A percentile compares a stretch with the other conserved stretches of the same genome.
Evolutionary conservation across 1,139 yeast genomes (phyloP).

Genomic region (Magnusiomyces sp.): DNA sequence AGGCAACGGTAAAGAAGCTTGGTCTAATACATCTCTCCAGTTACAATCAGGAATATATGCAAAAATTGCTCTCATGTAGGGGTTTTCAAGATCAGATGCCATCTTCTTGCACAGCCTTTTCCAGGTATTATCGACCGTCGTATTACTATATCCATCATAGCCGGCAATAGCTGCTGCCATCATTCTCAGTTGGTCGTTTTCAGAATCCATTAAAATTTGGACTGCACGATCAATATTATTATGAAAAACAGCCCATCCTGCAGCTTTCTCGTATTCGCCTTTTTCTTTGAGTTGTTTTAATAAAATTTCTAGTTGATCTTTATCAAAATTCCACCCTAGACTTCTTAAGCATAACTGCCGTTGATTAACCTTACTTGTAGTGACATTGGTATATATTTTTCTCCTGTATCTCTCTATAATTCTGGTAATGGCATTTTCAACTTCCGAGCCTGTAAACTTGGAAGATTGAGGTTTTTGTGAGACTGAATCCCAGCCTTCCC

Average conservation of each 20-base stretch:
- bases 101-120: slow-evolving; percentile 83
- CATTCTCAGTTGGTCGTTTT: slow-evolving; percentile 54
- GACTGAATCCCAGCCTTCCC: slow-evolving; percentile 72
- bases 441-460: slow-evolving; percentile 20
- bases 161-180: slow-evolving; percentile 96
- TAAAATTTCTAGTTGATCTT: slow-evolving; percentile 65
- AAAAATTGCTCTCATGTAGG: slow-evolving; percentile 84
- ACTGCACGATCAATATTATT: slow-evolving; percentile 82
- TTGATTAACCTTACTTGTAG: slow-evolving; percentile 34
- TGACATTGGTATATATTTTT: slow-evolving; percentile 14
- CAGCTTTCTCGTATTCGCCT: slow-evolving; percentile 79
- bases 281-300: slow-evolving; percentile 46
- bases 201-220: slow-evolving; percentile 50
- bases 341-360: slow-evolving; percentile 74
- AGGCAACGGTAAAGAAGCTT: slow-evolving; percentile 74
- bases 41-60: slow-evolving; percentile 91
- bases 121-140: slow-evolving; percentile 72
- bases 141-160: slow-evolving; percentile 64
- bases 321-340: slow-evolving; percentile 87
- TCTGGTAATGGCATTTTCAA: slow-evolving; percentile 18
- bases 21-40: slow-evolving; percentile 95
- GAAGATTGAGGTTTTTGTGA: slow-evolving; percentile 40
- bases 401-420: slow-evolving; percentile 15
- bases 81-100: slow-evolving; percentile 81
- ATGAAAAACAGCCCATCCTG: slow-evolving; percentile 96